A percentile compares a stretch with the other conserved stretches of the same genome.
Evolutionary conservation across 208 protist genomes (phyloP).

Genomic region (Acanthamoeba culbertsoni): DNA sequence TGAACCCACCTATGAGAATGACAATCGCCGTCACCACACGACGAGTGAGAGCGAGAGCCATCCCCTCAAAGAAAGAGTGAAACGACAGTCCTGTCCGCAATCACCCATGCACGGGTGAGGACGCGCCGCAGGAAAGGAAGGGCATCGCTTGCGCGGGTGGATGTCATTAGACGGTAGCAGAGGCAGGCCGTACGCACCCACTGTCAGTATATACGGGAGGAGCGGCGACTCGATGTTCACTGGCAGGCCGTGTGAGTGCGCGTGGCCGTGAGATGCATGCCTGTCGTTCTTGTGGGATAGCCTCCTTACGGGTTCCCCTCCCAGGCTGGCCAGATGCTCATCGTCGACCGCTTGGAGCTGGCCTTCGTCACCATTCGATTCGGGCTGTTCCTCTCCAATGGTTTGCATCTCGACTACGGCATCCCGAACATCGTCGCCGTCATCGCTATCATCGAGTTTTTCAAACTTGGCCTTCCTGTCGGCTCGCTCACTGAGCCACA

Average conservation of each 20-base stretch:
- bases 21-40: not conserved
- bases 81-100: not conserved
- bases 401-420: not conserved
- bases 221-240: not conserved
- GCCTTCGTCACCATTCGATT: not conserved
- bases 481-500: not conserved
- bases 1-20: not conserved
- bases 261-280: not conserved
- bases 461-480: not conserved
- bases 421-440: not conserved
- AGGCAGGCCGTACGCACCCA: not conserved
- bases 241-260: conserved; percentile 16
- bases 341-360: not conserved
- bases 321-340: not conserved
- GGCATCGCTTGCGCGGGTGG: not conserved
- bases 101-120: not conserved
- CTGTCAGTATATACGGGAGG: not conserved
- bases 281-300: not conserved
- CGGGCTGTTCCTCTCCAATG: not conserved
- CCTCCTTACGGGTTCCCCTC: not conserved
- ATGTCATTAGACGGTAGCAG: not conserved
- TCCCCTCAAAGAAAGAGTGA: not conserved
- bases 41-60: not conserved
- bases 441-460: not conserved
- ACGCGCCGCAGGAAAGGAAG: not conserved